These are phyloP conservation scores for Nannizziopsis barbatae DNA, from an alignment of 2,329 filamentous ascomycete species.

Conservation along the genomic window DNA sequence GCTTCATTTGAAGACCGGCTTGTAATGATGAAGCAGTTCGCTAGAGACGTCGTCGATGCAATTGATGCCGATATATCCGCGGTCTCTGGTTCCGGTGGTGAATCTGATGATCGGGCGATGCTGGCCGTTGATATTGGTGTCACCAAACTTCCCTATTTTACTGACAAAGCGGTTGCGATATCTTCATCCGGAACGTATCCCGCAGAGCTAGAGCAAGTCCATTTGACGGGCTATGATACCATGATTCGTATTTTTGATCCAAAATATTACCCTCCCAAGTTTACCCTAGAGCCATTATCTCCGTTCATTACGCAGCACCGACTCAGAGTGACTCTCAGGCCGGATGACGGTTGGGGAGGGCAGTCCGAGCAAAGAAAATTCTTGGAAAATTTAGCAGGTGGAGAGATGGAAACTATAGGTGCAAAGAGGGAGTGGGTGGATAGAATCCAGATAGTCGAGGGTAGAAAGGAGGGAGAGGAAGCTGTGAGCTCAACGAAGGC, in stretches of 20 bases:
- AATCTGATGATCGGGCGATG: conserved; percentile 6
- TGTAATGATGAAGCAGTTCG: conserved; percentile 40
- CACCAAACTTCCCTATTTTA: conserved; percentile 39
- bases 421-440: conserved; percentile 34
- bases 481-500: conserved; percentile 37
- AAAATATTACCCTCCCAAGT: conserved; percentile 39
- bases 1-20: conserved; percentile 40
- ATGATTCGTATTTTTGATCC: conserved; percentile 39
- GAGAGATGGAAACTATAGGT: conserved; percentile 29
- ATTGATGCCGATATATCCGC: conserved; percentile 1
- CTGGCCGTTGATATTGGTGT: conserved; percentile 38
- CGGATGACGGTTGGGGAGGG: conserved; percentile 32
- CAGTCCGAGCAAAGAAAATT: conserved; percentile 32
- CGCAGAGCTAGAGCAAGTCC: conserved; percentile 32
- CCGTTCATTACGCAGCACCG: conserved; percentile 35
- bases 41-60: conserved; percentile 28
- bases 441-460: conserved; percentile 33
- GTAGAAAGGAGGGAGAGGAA: conserved; percentile 25
- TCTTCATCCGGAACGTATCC: conserved; percentile 29
- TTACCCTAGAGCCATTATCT: conserved; percentile 33
- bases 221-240: conserved; percentile 41
- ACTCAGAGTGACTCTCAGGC: conserved; percentile 35
- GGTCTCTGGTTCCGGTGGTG: neutral
- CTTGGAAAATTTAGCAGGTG: conserved; percentile 28
- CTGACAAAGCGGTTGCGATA: conserved; percentile 38